A percentile compares a stretch with the other conserved stretches of the same genome.
These are phyloP conservation scores for Lactarius sanguifluus DNA, from an alignment of 768 basidiomycete species.

Conservation along the genomic window DNA sequence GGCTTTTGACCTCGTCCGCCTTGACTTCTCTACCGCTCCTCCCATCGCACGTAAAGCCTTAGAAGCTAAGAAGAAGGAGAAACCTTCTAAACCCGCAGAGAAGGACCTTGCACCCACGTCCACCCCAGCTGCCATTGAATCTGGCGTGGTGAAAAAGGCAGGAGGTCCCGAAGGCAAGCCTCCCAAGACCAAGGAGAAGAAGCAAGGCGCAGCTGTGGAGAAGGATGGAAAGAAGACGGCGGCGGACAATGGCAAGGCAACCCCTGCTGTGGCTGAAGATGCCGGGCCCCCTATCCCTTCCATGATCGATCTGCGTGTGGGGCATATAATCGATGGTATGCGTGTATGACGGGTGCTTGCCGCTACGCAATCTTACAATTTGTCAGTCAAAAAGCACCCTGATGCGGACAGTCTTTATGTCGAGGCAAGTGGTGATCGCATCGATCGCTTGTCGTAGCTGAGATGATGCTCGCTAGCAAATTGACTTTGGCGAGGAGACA, in stretches of 20 bases:
- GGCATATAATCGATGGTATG: slow-evolving; percentile 87
- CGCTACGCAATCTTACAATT: slow-evolving; percentile 5
- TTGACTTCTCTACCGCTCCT: slow-evolving; percentile 79
- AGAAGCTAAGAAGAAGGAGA: slow-evolving; percentile 76
- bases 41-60: slow-evolving; percentile 69
- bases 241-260: slow-evolving; percentile 34
- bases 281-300: slow-evolving; percentile 84
- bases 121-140: slow-evolving; percentile 34
- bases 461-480: slow-evolving; percentile 58
- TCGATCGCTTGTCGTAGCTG: slow-evolving; percentile 4
- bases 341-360: slow-evolving; percentile 12
- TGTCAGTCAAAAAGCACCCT: slow-evolving; percentile 87
- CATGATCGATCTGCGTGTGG: slow-evolving; percentile 96
- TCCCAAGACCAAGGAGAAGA: slow-evolving; percentile 47
- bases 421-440: slow-evolving; percentile 53
- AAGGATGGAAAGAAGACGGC: slow-evolving; percentile 40
- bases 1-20: slow-evolving; percentile 54
- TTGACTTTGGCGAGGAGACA: slow-evolving; percentile 92
- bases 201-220: slow-evolving; percentile 43
- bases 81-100: slow-evolving; percentile 42
- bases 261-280: slow-evolving; percentile 51
- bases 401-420: slow-evolving; percentile 98
- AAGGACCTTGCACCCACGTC: slow-evolving; percentile 31
- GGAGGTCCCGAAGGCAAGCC: slow-evolving; percentile 39
- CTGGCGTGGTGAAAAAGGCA: slow-evolving; percentile 58